Conservation (phyloP, 106 monocot genomes). For the Dendrobium catenatum region DNA sequence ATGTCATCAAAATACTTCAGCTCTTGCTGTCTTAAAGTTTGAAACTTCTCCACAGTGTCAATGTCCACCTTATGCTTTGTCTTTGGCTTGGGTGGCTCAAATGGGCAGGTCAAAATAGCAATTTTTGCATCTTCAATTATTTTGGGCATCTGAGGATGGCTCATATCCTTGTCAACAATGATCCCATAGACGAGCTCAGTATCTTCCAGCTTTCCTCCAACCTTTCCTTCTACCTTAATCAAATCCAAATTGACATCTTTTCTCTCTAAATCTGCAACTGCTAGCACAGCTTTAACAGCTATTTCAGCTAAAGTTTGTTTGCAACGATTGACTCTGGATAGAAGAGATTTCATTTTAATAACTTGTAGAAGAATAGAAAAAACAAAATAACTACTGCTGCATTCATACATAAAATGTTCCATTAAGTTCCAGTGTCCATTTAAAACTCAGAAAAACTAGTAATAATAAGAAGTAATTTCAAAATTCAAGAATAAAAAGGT, state of each 20-base stretch:
- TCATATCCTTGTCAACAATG: slow-evolving; percentile 96
- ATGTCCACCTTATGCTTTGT: slow-evolving; percentile 99
- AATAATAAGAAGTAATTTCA: background rate
- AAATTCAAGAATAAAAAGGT: background rate
- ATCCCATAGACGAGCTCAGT: slow-evolving; percentile 87
- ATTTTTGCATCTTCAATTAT: slow-evolving; percentile 90
- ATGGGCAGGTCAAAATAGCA: slow-evolving; percentile 95
- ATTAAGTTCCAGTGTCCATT: background rate
- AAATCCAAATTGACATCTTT: slow-evolving; percentile 94
- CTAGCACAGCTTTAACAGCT: slow-evolving; percentile 90
- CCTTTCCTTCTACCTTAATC: slow-evolving; percentile 96
- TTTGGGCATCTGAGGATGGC: slow-evolving; percentile 98
- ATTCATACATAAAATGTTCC: background rate
- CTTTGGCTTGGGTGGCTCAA: slow-evolving; percentile 99
- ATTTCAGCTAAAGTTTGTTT: slow-evolving; percentile 75
- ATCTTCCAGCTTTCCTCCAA: slow-evolving; percentile 94
- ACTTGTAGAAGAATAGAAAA: background rate
- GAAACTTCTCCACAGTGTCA: slow-evolving; percentile 96
- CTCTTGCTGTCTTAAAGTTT: slow-evolving; percentile 80
- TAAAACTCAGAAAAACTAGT: background rate
- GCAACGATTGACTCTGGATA: slow-evolving; percentile 79
- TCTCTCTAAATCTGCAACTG: slow-evolving; percentile 93
- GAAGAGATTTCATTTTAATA: slow-evolving; percentile 3
- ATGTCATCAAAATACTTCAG: slow-evolving; percentile 93
- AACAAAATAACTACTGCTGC: background rate